These are phyloP conservation scores for Cucurbita maxima DNA, from an alignment of 306 rosid genomes.

Conservation along the genomic window DNA sequence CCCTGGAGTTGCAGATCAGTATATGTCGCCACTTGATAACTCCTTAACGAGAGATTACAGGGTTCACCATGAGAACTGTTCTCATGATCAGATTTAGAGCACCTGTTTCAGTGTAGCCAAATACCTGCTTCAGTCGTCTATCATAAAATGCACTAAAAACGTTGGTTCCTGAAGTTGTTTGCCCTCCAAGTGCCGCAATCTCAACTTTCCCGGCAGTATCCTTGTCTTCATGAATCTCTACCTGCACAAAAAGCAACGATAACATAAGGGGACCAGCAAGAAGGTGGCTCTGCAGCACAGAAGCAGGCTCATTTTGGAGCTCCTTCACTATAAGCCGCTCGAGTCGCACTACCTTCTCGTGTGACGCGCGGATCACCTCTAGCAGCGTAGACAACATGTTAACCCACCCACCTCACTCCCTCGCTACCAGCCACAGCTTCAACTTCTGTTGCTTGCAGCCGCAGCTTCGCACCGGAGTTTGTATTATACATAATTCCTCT, in stretches of 20 bases:
- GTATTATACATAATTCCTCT: neutral
- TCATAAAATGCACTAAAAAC: slow-evolving; percentile 94
- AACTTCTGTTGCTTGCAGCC: too few species aligned
- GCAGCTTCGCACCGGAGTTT: neutral
- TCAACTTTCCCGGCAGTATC: slow-evolving; percentile 90
- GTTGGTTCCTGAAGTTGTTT: slow-evolving; percentile 72
- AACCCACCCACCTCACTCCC: neutral
- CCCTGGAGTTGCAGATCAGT: slow-evolving; percentile 98
- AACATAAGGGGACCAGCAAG: neutral
- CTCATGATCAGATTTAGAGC: neutral
- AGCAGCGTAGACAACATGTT: slow-evolving; percentile 89
- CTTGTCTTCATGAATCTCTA: slow-evolving; percentile 68
- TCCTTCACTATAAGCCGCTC: slow-evolving; percentile 86
- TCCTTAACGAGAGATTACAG: slow-evolving; percentile 14
- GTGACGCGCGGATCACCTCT: slow-evolving; percentile 76
- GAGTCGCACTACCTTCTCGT: slow-evolving; percentile 88
- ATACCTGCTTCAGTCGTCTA: slow-evolving; percentile 54
- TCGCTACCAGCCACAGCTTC: neutral
- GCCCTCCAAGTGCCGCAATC: slow-evolving; percentile 94
- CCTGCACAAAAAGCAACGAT: slow-evolving; percentile 21
- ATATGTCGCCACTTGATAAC: slow-evolving; percentile 88
- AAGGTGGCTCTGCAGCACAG: slow-evolving; percentile 68
- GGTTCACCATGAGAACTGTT: neutral
- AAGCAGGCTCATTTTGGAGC: slow-evolving; percentile 56
- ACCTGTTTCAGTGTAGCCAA: too few species aligned